Percentiles rank a stretch among this genome's conserved stretches.
These are phyloP conservation scores for Corymbia maculata DNA, from an alignment of 345 rosid species.

Conservation along the genomic window DNA sequence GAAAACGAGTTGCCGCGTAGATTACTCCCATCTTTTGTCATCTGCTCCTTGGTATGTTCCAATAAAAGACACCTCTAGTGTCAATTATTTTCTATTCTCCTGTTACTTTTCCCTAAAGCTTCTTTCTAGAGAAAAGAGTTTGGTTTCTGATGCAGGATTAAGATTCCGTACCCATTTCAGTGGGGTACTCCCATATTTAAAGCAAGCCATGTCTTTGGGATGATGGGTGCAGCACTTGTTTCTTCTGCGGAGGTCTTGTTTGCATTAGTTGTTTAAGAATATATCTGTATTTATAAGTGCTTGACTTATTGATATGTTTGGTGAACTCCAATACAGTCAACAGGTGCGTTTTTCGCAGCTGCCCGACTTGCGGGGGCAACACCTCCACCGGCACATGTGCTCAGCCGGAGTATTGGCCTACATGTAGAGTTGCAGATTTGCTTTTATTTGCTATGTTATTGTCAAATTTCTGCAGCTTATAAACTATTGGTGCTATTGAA, in stretches of 20 bases:
- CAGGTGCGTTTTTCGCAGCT: conserved; percentile 77
- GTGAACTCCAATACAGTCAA: conserved; percentile 44
- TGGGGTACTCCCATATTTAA: conserved; percentile 96
- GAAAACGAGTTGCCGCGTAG: conserved; percentile 70
- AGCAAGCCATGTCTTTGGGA: conserved; percentile 93
- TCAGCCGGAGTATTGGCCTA: conserved; percentile 82
- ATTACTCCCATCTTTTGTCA: conserved; percentile 59
- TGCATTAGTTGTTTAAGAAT: neutral
- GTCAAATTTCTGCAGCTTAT: neutral
- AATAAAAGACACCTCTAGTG: neutral
- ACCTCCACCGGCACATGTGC: conserved; percentile 86
- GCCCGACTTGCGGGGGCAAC: conserved; percentile 92
- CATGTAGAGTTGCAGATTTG: conserved; percentile 33
- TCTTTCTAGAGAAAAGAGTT: neutral
- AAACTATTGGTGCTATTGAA: neutral
- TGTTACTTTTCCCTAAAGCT: neutral
- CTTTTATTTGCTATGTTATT: neutral
- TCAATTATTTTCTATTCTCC: neutral
- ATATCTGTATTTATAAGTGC: neutral
- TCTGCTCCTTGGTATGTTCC: conserved; percentile 72
- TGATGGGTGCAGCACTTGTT: conserved; percentile 92
- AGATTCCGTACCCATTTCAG: conserved; percentile 87
- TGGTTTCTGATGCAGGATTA: conserved; percentile 45
- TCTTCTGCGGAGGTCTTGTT: conserved; percentile 76
- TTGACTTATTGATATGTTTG: neutral